Conservation (phyloP, 805 yeast genomes). For the Candida broadrunensis region DNA sequence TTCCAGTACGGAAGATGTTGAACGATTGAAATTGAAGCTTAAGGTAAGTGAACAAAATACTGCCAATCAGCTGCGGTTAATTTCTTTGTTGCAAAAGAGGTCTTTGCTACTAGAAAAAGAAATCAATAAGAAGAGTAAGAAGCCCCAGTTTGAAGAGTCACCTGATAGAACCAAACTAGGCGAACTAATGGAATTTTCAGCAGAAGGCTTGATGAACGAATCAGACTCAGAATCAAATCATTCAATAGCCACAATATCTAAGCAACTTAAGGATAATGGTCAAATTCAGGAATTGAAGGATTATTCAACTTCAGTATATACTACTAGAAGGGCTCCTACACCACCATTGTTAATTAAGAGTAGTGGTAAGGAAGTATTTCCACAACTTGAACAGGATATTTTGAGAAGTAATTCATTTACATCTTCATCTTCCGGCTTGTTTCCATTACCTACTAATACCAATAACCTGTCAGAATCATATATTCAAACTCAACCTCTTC, state of each 20-base stretch:
- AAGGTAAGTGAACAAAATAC: constrained; percentile 17
- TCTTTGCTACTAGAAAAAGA: not conserved
- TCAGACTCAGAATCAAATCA: not conserved
- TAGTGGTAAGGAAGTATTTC: not conserved
- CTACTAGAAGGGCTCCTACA: not conserved
- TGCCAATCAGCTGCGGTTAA: constrained; percentile 22
- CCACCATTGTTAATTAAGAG: not conserved
- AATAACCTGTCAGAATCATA: too few relatives aligned
- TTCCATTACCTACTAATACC: too few relatives aligned
- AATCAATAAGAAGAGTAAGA: not conserved
- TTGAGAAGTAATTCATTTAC: too few relatives aligned
- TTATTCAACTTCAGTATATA: not conserved
- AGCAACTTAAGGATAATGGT: not conserved
- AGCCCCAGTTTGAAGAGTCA: not conserved
- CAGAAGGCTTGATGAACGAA: not conserved
- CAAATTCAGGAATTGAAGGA: not conserved
- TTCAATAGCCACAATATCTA: not conserved
- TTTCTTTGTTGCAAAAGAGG: constrained; percentile 16
- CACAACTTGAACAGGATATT: not conserved
- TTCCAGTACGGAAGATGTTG: constrained; percentile 16
- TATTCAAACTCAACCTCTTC: too few relatives aligned
- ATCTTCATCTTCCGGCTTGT: too few relatives aligned
- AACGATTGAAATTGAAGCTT: constrained; percentile 20
- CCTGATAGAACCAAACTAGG: too few relatives aligned
- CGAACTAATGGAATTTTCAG: too few relatives aligned